phyloP scores from a whole-genome alignment of 148 eudicot genomes.

The Rhododendron griersonianum region DNA sequence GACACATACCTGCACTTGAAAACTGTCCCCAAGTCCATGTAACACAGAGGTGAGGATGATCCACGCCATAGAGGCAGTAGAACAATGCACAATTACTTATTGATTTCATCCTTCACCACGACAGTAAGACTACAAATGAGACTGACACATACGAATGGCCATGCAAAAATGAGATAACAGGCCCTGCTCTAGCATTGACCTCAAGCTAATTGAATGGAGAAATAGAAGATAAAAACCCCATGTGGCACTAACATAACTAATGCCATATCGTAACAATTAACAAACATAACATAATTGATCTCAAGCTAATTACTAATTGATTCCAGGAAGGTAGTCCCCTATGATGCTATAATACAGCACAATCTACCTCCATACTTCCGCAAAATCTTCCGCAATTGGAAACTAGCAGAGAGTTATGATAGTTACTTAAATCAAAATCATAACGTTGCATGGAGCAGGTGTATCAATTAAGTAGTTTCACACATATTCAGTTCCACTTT shows the following conservation, averaged over 20 bases:
- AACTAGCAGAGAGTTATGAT: background rate
- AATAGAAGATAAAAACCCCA: background rate
- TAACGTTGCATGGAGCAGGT: background rate
- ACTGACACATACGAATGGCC: background rate
- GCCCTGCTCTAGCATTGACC: background rate
- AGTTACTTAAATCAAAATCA: background rate
- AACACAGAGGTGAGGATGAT: background rate
- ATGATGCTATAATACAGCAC: background rate
- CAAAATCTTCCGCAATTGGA: background rate
- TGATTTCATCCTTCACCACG: background rate
- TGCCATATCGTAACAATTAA: background rate
- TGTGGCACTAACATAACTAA: background rate
- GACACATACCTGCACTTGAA: background rate
- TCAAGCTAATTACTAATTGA: background rate
- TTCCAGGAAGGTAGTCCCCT: background rate
- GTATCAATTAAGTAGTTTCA: background rate
- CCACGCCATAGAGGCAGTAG: background rate
- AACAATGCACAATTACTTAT: background rate
- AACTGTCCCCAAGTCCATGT: background rate
- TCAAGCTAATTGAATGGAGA: background rate
- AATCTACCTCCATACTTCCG: background rate
- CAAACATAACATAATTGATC: background rate
- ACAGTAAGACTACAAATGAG: background rate
- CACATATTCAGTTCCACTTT: background rate
- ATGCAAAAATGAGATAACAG: background rate